A percentile compares a stretch with the other conserved stretches of the same genome.
These are phyloP conservation scores for Xylogone sp. DNA, from an alignment of 2,329 filamentous ascomycete species.

Conservation along the genomic window DNA sequence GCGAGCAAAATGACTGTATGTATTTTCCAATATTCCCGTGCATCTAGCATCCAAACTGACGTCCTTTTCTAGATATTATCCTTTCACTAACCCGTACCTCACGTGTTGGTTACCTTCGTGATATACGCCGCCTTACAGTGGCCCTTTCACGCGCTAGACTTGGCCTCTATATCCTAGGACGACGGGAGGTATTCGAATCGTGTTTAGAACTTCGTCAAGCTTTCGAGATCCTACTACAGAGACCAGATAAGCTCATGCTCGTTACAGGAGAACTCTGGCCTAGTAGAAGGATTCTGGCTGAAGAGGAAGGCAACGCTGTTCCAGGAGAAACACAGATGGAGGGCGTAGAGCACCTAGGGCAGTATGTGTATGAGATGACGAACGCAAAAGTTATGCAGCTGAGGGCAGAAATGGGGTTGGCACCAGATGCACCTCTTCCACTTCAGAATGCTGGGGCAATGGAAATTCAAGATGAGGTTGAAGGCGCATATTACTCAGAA, in stretches of 20 bases:
- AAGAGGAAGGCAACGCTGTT: slow-evolving; percentile 42
- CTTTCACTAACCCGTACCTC: slow-evolving; percentile 88
- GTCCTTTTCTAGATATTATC: slow-evolving; percentile 71
- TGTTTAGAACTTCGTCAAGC: slow-evolving; percentile 85
- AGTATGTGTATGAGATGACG: slow-evolving; percentile 97
- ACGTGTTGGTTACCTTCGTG: slow-evolving; percentile 85
- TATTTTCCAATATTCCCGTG: slow-evolving; percentile 21
- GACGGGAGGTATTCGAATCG: slow-evolving; percentile 81
- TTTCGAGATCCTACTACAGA: slow-evolving; percentile 72
- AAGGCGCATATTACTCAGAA: slow-evolving; percentile 6
- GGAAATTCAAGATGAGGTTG: slow-evolving; percentile 10
- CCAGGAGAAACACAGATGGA: slow-evolving; percentile 72
- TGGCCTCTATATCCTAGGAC: slow-evolving; percentile 87
- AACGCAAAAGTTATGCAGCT: slow-evolving; percentile 37
- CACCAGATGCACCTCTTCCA: slow-evolving; percentile 9
- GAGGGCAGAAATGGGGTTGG: slow-evolving; percentile 23
- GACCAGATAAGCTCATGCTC: slow-evolving; percentile 77
- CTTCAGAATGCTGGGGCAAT: slow-evolving; percentile 3
- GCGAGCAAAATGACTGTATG: slow-evolving; percentile 98
- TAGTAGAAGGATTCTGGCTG: slow-evolving; percentile 48
- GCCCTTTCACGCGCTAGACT: slow-evolving; percentile 88
- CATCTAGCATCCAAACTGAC: slow-evolving; percentile 9
- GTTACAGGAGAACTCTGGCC: slow-evolving; percentile 86
- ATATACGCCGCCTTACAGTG: slow-evolving; percentile 89
- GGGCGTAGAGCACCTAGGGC: slow-evolving; percentile 86